Conservation (phyloP, 2,329 filamentous ascomycete species). For the Colletotrichum viniferum region DNA sequence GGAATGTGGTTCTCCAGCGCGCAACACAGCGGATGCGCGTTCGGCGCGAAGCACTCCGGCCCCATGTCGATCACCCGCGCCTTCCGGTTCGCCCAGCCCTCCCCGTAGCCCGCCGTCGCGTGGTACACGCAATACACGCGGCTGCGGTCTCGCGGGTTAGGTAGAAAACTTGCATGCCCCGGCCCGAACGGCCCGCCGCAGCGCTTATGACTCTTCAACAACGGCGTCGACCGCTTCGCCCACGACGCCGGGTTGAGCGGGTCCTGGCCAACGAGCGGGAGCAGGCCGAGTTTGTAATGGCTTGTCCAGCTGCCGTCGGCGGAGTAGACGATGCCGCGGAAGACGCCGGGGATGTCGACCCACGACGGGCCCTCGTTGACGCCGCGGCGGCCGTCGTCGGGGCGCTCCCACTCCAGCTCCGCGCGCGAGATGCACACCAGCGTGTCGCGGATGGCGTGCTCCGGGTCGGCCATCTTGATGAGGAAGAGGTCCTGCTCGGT, state of each 20-base stretch:
- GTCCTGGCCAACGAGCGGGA: conserved; percentile 58
- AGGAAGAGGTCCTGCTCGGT: conserved; percentile 14
- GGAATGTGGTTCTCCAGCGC: conserved; percentile 10
- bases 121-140: conserved; percentile 63
- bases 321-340: conserved; percentile 57
- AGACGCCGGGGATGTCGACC: conserved; percentile 53
- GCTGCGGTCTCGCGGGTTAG: conserved; percentile 53
- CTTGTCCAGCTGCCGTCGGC: conserved; percentile 62
- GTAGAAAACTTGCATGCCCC: conserved; percentile 64
- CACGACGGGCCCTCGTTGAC: conserved; percentile 62
- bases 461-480: conserved; percentile 39
- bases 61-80: conserved; percentile 22
- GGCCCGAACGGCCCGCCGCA: conserved; percentile 56
- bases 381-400: conserved; percentile 39
- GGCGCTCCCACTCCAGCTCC: conserved; percentile 53
- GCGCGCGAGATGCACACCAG: conserved; percentile 55
- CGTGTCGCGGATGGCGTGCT: conserved; percentile 46
- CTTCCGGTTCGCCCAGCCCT: conserved; percentile 26
- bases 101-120: conserved; percentile 46
- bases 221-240: conserved; percentile 54
- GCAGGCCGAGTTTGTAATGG: conserved; percentile 56
- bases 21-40: conserved; percentile 23
- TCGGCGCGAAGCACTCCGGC: conserved; percentile 14
- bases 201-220: conserved; percentile 53
- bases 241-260: conserved; percentile 48